Evolutionary conservation across 768 basidiomycete genomes (phyloP).

Genomic region (Sarcodon aspratus): DNA sequence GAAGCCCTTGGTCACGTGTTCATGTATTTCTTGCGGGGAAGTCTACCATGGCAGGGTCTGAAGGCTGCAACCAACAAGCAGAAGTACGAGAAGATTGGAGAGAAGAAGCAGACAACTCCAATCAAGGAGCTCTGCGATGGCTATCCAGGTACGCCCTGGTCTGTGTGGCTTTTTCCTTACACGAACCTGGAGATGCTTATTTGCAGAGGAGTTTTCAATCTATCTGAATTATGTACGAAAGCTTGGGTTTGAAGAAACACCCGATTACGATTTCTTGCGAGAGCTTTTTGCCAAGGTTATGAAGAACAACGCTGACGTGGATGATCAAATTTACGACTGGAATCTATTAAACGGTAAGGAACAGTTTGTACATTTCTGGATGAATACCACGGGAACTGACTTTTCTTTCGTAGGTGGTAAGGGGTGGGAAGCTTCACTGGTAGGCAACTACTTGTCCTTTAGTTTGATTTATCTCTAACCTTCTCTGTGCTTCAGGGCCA

Average conservation of each 20-base stretch:
- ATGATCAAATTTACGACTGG: constrained; percentile 97
- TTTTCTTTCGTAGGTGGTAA: constrained; percentile 50
- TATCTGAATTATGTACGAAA: constrained; percentile 99
- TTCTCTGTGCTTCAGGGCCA: constrained; percentile 31
- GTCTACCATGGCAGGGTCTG: constrained; percentile 96
- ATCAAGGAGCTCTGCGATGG: constrained; percentile 97
- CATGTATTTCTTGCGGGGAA: constrained; percentile 98
- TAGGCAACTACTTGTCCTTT: constrained; percentile 23
- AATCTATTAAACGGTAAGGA: constrained; percentile 72
- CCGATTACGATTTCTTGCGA: constrained; percentile 96
- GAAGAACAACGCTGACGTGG: constrained; percentile 82
- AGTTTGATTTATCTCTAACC: background rate
- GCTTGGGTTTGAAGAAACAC: constrained; percentile 97
- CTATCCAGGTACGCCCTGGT: constrained; percentile 61
- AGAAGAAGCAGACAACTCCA: constrained; percentile 98
- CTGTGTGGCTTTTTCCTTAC: background rate
- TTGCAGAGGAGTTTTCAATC: constrained; percentile 90
- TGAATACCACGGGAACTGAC: background rate
- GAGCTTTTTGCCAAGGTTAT: constrained; percentile 92
- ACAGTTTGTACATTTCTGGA: background rate
- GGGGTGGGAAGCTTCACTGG: constrained; percentile 85
- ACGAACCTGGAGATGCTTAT: background rate
- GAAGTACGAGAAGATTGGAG: constrained; percentile 99
- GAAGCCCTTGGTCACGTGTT: constrained; percentile 99
- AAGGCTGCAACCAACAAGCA: constrained; percentile 99